Evolutionary conservation across 2,329 filamentous ascomycete species (phyloP).

Genomic region (Phialophora expanda): DNA sequence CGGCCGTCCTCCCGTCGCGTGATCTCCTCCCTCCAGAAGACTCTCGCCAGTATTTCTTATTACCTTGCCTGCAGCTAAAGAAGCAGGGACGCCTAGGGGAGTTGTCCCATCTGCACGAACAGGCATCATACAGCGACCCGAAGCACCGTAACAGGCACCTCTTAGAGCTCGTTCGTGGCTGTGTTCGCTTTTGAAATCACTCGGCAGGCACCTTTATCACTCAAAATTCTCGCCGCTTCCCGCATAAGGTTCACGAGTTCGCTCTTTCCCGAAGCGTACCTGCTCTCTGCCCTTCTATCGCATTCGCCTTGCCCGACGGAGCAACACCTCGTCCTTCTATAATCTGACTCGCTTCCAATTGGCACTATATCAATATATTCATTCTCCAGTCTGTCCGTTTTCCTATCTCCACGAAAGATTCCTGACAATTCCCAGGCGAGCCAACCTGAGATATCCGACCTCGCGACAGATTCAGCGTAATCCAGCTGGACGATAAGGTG

Average conservation of each 20-base stretch:
- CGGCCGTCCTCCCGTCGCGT: constrained; percentile 25
- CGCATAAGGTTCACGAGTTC: constrained; percentile 16
- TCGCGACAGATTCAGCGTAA: constrained; percentile 6
- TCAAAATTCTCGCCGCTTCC: constrained; percentile 9
- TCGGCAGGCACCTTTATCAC: constrained; percentile 16
- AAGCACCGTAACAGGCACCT: constrained; percentile 2
- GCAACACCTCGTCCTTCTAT: neutral
- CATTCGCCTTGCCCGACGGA: neutral
- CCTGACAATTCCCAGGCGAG: neutral
- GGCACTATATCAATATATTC: neutral
- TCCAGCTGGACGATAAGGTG: neutral
- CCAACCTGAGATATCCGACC: constrained; percentile 2
- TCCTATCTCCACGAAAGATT: neutral
- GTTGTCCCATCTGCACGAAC: constrained; percentile 11
- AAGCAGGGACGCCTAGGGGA: constrained; percentile 3
- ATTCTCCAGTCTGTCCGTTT: neutral
- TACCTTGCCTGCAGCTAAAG: constrained; percentile 2
- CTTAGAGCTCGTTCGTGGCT: constrained; percentile 9
- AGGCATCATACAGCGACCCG: constrained; percentile 9
- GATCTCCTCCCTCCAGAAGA: constrained; percentile 14
- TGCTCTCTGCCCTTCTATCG: neutral
- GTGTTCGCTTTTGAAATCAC: constrained; percentile 11
- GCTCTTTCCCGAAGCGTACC: neutral
- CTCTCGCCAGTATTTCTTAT: constrained; percentile 1
- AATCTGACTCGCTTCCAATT: neutral